Base-by-base conservation (phyloP, 164 flowering plant genomes). In the Euptelea pleiosperma region DNA sequence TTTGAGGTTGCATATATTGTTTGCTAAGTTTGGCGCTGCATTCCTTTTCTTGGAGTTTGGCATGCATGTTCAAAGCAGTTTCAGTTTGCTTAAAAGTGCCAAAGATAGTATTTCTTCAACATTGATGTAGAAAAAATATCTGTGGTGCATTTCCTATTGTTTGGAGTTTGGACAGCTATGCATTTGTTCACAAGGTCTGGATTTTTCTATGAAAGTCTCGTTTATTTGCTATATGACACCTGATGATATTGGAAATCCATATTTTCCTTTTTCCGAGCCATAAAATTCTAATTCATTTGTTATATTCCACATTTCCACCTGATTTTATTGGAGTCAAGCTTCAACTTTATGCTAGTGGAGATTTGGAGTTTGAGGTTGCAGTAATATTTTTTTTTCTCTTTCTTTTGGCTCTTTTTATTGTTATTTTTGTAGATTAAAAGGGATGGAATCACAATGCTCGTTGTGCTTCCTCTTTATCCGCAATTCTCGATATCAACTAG, bases 401-500 rank as follows among this genome's bases (percentile, higher is more conserved):
- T n/a, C 16, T 19, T 47, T 36, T 18, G 16, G 12, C n/a, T n/a
- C 18, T 16, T 55, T 41, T 21, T 55, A 52, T 40, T 21, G 21
- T 53, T 31, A 4, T 45, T 44, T 49, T 44, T 68, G 62, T 62
- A 93, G 99, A 93, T 93, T 43, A 93, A 90, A 70, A 79, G 70
- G 56, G 96, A 93, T 72, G 82, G 84, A 46, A 88, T 93, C 36
- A 64, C 92, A 69, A 85, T 82, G 76, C 95, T 93, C 47, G 97
- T 93, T 42, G 99, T 93, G 72, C 97, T 93, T 76, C 99, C 99
- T 46, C 93, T 93, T 51, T 93, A 93, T 68, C 99, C 99, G 8
- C 99, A 93, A 70, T 93, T 93, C 61, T 93, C 99, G 43, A 93
- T 93, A 78, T 90, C 97, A 58, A 93, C 99, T 39, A 93, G 97